phyloP scores from a whole-genome alignment of 768 basidiomycete genomes.

The Hygrophorus russula region DNA sequence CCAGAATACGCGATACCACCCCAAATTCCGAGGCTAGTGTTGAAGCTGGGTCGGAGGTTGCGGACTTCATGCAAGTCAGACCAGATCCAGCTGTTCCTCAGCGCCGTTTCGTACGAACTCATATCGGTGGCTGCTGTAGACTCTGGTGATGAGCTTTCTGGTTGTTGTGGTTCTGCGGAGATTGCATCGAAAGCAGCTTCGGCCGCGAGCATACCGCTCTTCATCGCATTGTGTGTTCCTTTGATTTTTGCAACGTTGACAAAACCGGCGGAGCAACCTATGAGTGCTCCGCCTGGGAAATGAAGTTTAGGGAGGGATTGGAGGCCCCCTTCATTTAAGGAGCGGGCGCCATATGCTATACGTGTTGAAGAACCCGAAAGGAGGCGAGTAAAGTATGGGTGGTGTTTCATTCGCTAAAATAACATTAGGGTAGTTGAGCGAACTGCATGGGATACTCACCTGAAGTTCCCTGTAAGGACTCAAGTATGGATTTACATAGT shows the following conservation, averaged over 20 bases:
- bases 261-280: slow-evolving; percentile 94
- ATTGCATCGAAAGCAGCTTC: slow-evolving; percentile 73
- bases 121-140: slow-evolving; percentile 37
- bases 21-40: slow-evolving; percentile 64
- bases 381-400: slow-evolving; percentile 80
- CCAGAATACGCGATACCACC: slow-evolving; percentile 89
- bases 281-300: slow-evolving; percentile 91
- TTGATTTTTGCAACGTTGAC: slow-evolving; percentile 97
- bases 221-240: slow-evolving; percentile 98
- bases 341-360: slow-evolving; percentile 84
- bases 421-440: neutral
- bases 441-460: slow-evolving; percentile 29
- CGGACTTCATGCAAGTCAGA: slow-evolving; percentile 81
- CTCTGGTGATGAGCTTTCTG: neutral
- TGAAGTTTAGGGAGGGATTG: slow-evolving; percentile 77
- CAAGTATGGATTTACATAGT: slow-evolving; percentile 89
- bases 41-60: slow-evolving; percentile 87
- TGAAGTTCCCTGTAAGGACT: slow-evolving; percentile 91
- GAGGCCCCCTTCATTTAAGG: slow-evolving; percentile 86
- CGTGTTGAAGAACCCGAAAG: slow-evolving; percentile 51
- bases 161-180: slow-evolving; percentile 1
- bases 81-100: slow-evolving; percentile 77
- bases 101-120: slow-evolving; percentile 56
- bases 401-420: slow-evolving; percentile 77
- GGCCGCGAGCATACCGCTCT: slow-evolving; percentile 94